These are phyloP conservation scores for Erythrophleum fordii DNA, from an alignment of 306 rosid genomes.

Conservation along the genomic window DNA sequence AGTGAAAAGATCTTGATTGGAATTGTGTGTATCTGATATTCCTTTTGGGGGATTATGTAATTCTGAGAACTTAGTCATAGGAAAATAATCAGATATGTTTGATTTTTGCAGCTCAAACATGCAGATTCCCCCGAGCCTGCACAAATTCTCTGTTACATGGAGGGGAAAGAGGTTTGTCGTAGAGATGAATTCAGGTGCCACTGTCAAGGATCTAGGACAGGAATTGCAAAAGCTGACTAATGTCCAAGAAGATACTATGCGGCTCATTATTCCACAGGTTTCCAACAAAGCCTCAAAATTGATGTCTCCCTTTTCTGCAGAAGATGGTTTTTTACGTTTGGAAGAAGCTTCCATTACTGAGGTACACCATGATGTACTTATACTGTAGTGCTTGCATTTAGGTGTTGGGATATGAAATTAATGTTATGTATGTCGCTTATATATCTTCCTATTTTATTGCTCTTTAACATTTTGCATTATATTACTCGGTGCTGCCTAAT, in stretches of 20 bases:
- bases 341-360: conserved; percentile 63
- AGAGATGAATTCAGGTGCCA: conserved; percentile 56
- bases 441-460: not conserved
- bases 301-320: conserved; percentile 77
- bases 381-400: conserved; percentile 21
- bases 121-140: conserved; percentile 49
- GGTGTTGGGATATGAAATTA: conserved; percentile 10
- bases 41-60: not conserved
- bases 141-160: conserved; percentile 65
- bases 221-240: conserved; percentile 65
- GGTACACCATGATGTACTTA: conserved; percentile 48
- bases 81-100: conserved; percentile 14
- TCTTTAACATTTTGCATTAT: conserved; percentile 22
- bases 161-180: conserved; percentile 72
- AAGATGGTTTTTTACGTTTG: conserved; percentile 67
- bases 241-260: conserved; percentile 82
- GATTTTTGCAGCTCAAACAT: conserved; percentile 61
- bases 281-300: conserved; percentile 63
- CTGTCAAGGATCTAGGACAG: conserved; percentile 78
- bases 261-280: conserved; percentile 70
- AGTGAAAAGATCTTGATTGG: not conserved
- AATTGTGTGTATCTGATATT: conserved; percentile 1
- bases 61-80: not conserved
- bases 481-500: not conserved
- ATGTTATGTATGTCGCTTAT: not conserved